Evolutionary conservation across 2,329 filamentous ascomycete species (phyloP).

Genomic region (Verruconis gallopava): DNA sequence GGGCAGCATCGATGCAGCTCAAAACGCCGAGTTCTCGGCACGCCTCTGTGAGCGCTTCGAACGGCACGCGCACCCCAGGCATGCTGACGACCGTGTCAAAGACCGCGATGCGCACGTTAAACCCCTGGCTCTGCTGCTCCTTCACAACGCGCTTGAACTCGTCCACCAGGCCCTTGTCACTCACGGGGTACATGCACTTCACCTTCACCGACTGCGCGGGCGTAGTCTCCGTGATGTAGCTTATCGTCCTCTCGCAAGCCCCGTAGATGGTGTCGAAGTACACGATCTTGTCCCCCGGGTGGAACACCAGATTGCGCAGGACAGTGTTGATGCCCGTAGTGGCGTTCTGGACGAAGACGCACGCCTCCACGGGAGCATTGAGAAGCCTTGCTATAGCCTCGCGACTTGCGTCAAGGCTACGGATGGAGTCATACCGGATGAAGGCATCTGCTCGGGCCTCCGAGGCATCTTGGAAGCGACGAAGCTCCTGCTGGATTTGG

Average conservation of each 20-base stretch:
- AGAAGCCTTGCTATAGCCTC: constrained; percentile 52
- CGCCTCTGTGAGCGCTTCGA: constrained; percentile 48
- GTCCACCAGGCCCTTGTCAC: constrained; percentile 52
- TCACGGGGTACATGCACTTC: constrained; percentile 51
- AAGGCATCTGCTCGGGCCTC: constrained; percentile 65
- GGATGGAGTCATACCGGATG: constrained; percentile 54
- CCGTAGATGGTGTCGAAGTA: constrained; percentile 71
- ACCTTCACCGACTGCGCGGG: constrained; percentile 41
- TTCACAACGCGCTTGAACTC: constrained; percentile 48
- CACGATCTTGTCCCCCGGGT: constrained; percentile 60
- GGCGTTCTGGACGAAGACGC: constrained; percentile 73
- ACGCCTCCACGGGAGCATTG: constrained; percentile 48
- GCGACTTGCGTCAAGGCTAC: constrained; percentile 51
- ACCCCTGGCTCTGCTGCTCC: constrained; percentile 40
- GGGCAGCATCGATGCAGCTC: constrained; percentile 72
- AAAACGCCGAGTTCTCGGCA: constrained; percentile 57
- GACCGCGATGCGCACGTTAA: constrained; percentile 52
- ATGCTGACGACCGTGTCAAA: constrained; percentile 72
- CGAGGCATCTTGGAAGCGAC: constrained; percentile 49
- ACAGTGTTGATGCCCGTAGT: constrained; percentile 68
- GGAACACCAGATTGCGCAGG: constrained; percentile 60
- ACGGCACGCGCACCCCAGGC: constrained; percentile 71
- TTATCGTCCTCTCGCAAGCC: constrained; percentile 59
- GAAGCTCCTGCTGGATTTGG: constrained; percentile 45
- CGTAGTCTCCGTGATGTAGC: constrained; percentile 58